Evolutionary conservation across 2,329 filamentous ascomycete species (phyloP), one percentile per base, ranked within the genome.

Genomic region (Neofusicoccum sp.): DNA sequence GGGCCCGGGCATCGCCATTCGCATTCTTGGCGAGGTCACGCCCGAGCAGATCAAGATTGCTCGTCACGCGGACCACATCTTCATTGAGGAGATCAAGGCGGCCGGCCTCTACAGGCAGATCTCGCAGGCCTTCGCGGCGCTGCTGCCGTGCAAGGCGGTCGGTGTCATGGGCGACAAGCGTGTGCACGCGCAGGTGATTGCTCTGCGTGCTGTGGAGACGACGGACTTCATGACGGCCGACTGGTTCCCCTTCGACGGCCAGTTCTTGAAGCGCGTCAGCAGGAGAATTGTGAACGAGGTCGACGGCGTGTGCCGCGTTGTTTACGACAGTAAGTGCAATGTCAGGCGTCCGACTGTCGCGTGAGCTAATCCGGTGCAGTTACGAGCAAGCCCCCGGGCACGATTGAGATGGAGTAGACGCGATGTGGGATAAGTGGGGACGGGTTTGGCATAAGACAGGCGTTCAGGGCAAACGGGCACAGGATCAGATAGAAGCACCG

Each of bases 1-100:
- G 0, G 89, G 89, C 41, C 88, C 87, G 11, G 86, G 87, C 56
- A 86, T 96, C 63, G 91, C 84, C 12, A 89, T 95, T 66, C 84
- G 90, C 58, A 88, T 96, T 63, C 79, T 96, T 1, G 93, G 93
- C 36, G 92, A 96, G 67, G 87, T 96, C 12, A 96, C 90, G 1
- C 82, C 81, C 2, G 89, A 93, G 71, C 85, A 89, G 43, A 88
- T 96, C 14, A 85, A 86, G 60, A 95, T 96, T 64, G 90, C 86
- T 2, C 79, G 90, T n/a, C 80, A 89, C 71, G 90, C 89, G 1
- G 90, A 93, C 69, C 71, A 85, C 69, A 93, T 93, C 70, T 93
- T 90, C 77, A 91, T 93, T 66, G 81, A 82, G 64, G 86, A 88
- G 82, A 93, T 93, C 76, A 81, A 79, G 68, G 83, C 84, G 60